phyloP scores from a whole-genome alignment of 176 grass and related monocot species.

The Aegilops bicornis region DNA sequence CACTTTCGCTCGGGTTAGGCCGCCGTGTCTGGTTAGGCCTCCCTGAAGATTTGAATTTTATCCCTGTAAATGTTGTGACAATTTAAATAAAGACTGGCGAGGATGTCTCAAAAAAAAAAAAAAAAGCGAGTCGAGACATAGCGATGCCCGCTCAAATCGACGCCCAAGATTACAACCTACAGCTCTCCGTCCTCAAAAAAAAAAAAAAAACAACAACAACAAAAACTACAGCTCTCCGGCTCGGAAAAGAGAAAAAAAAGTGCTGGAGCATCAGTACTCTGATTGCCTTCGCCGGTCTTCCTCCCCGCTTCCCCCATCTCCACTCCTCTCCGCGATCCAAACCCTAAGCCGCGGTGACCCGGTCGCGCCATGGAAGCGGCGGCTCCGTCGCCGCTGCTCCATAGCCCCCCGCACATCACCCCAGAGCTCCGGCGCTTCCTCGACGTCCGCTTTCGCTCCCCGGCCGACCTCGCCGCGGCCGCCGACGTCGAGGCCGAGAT shows the following conservation, averaged over 20 bases:
- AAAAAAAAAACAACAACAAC: too few species aligned
- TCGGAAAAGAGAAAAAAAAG: background rate
- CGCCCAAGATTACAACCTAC: background rate
- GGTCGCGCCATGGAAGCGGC: slow-evolving; percentile 45
- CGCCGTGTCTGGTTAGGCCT: too few species aligned
- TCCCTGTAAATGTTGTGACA: too few species aligned
- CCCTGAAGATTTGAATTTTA: too few species aligned
- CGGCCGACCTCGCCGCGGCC: slow-evolving; percentile 54
- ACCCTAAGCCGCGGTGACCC: slow-evolving; percentile 16
- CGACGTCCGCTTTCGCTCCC: slow-evolving; percentile 43
- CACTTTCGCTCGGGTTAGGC: too few species aligned
- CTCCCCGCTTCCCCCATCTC: slow-evolving; percentile 3
- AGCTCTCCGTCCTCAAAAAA: background rate
- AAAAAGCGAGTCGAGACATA: too few species aligned
- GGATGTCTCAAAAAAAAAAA: too few species aligned
- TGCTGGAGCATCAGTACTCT: background rate
- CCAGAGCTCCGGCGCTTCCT: slow-evolving; percentile 45
- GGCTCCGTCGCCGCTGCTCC: slow-evolving; percentile 15
- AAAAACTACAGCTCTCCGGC: background rate
- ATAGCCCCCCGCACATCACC: slow-evolving; percentile 24
- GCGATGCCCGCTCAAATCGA: too few species aligned
- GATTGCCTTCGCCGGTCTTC: background rate
- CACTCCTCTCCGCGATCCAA: slow-evolving; percentile 31
- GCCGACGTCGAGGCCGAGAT: slow-evolving; percentile 65
- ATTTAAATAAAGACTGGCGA: too few species aligned